Conservation (phyloP, 768 basidiomycete genomes). For the Mycena galericulata region DNA sequence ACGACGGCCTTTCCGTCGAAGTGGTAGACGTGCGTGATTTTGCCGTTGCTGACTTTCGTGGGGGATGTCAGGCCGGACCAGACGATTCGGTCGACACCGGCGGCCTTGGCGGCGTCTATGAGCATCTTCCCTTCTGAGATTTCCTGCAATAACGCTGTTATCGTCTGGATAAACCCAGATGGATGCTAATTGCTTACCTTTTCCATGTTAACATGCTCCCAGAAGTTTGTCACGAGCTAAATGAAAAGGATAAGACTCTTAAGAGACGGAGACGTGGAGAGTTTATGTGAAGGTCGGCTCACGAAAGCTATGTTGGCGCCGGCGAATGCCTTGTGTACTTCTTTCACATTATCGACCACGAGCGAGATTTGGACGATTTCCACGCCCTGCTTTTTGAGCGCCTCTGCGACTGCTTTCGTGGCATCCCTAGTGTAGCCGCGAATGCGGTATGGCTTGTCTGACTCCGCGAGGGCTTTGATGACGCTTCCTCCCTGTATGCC, state of each 20-base stretch:
- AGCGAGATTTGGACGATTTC: constrained; percentile 9
- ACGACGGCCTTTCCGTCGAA: constrained; percentile 19
- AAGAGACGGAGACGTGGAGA: neutral
- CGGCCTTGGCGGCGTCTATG: constrained; percentile 27
- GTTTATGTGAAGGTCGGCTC: neutral
- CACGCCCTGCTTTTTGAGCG: constrained; percentile 13
- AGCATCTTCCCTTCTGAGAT: constrained; percentile 23
- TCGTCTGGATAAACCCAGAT: too few species aligned
- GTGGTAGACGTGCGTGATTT: constrained; percentile 14
- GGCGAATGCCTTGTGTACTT: constrained; percentile 10
- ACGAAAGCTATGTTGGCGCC: constrained; percentile 23
- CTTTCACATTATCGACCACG: constrained; percentile 10
- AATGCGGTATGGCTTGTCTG: constrained; percentile 24
- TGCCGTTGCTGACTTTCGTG: neutral
- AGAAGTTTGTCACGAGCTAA: constrained; percentile 24
- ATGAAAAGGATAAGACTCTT: neutral
- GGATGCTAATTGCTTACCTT: too few species aligned
- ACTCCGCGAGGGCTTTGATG: constrained; percentile 25
- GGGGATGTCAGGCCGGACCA: constrained; percentile 27
- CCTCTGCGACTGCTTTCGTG: neutral
- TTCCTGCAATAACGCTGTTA: too few species aligned
- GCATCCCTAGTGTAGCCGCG: constrained; percentile 21
- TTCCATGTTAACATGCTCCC: constrained; percentile 14
- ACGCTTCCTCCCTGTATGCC: constrained; percentile 27
- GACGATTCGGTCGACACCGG: neutral